A percentile compares a stretch with the other conserved stretches of the same genome.
phyloP scores from a whole-genome alignment of 306 rosid genomes.

The Casuarina glauca region DNA sequence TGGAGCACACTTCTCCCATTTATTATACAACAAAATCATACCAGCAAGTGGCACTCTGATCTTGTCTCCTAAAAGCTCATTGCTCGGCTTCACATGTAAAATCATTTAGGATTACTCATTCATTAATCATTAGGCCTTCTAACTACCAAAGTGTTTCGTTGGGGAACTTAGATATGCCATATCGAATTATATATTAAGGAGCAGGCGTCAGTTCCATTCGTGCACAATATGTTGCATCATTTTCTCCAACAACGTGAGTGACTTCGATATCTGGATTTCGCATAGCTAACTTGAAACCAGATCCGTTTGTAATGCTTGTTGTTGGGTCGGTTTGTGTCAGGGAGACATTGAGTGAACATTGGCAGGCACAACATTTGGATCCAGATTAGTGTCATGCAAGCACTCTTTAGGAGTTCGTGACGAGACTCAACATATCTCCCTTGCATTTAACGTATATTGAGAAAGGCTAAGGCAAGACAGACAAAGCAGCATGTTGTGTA shows the following conservation, averaged over 20 bases:
- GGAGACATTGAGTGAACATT: not conserved
- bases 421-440: not conserved
- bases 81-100: not conserved
- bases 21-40: not conserved
- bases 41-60: slow-evolving; percentile 9
- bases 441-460: not conserved
- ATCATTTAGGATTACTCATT: not conserved
- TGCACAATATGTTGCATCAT: not conserved
- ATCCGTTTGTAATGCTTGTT: not conserved
- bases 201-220: not conserved
- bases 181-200: not conserved
- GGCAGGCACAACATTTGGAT: not conserved
- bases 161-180: not conserved
- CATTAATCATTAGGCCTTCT: not conserved
- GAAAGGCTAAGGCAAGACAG: not conserved
- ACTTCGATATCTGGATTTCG: not conserved
- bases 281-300: not conserved
- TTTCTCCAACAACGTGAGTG: not conserved
- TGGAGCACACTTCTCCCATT: not conserved
- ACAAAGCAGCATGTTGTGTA: not conserved
- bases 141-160: not conserved
- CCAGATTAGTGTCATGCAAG: not conserved
- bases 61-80: slow-evolving; percentile 10
- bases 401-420: not conserved
- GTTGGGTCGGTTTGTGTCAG: not conserved